Evolutionary conservation across 2,329 filamentous ascomycete genomes (phyloP).

Genomic region (Aspergillus candidus): DNA sequence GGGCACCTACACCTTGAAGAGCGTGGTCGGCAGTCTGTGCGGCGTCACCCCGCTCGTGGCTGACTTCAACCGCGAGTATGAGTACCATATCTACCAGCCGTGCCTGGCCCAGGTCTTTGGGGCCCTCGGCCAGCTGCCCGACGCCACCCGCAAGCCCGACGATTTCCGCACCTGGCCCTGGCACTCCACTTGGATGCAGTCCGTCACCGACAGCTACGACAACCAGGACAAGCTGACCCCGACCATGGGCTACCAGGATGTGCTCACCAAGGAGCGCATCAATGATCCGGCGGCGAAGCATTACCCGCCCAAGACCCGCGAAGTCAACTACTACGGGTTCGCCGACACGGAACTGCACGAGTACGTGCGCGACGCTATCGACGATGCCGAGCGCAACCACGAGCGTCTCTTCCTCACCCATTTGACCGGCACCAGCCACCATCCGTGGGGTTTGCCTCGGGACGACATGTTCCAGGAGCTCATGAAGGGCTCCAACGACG

Average conservation of each 20-base stretch:
- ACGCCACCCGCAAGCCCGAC: slow-evolving; percentile 17
- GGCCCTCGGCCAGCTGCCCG: slow-evolving; percentile 19
- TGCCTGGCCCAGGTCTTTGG: slow-evolving; percentile 37
- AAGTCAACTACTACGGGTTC: slow-evolving; percentile 31
- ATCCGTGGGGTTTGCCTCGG: slow-evolving; percentile 26
- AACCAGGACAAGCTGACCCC: slow-evolving; percentile 25
- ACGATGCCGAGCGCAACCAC: slow-evolving; percentile 26
- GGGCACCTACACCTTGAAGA: slow-evolving; percentile 43
- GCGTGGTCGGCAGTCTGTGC: slow-evolving; percentile 38
- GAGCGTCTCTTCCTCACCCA: slow-evolving; percentile 29
- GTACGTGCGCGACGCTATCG: slow-evolving; percentile 29
- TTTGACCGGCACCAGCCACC: slow-evolving; percentile 30
- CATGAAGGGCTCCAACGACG: slow-evolving; percentile 10
- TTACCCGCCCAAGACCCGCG: slow-evolving; percentile 18
- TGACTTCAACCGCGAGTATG: slow-evolving; percentile 41
- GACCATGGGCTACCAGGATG: slow-evolving; percentile 22
- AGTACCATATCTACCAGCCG: slow-evolving; percentile 41
- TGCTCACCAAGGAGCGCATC: slow-evolving; percentile 23
- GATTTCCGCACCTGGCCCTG: slow-evolving; percentile 29
- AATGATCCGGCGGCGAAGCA: slow-evolving; percentile 21
- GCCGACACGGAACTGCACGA: slow-evolving; percentile 26
- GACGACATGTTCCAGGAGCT: slow-evolving; percentile 21
- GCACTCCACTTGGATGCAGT: slow-evolving; percentile 31
- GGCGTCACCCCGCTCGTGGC: slow-evolving; percentile 39
- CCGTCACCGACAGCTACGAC: slow-evolving; percentile 27